Conservation (phyloP, 2,329 filamentous ascomycete species). For the Neobulgaria alba region DNA sequence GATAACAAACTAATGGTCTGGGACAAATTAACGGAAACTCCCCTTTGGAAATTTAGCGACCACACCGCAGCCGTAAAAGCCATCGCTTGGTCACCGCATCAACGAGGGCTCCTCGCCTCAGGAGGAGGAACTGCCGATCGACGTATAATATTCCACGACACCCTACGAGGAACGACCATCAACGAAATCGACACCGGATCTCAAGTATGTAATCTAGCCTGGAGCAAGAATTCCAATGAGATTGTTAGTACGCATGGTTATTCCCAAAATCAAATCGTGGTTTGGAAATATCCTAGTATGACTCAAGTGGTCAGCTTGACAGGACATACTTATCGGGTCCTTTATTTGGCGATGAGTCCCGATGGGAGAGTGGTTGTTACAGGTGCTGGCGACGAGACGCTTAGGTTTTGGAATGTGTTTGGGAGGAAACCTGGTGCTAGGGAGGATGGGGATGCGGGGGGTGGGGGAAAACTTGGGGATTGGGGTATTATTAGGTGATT, state of each 20-base stretch:
- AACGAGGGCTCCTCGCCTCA: constrained; percentile 86
- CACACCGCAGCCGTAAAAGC: constrained; percentile 96
- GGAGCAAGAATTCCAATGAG: constrained; percentile 96
- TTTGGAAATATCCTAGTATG: constrained; percentile 99
- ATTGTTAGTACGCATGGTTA: constrained; percentile 96
- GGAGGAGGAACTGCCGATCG: constrained; percentile 93
- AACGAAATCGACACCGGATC: constrained; percentile 94
- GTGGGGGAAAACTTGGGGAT: constrained; percentile 56
- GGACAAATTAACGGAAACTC: constrained; percentile 91
- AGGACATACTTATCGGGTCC: constrained; percentile 90
- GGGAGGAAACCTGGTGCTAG: constrained; percentile 66
- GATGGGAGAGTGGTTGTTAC: constrained; percentile 92
- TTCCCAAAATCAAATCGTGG: constrained; percentile 95
- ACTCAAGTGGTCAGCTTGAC: constrained; percentile 91
- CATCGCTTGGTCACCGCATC: constrained; percentile 95
- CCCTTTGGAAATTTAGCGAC: constrained; percentile 87
- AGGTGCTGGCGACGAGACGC: constrained; percentile 89
- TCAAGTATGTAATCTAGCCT: constrained; percentile 97
- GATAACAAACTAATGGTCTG: constrained; percentile 99
- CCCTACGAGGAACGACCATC: constrained; percentile 67
- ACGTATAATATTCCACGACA: constrained; percentile 98
- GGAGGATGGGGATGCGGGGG: constrained; percentile 56
- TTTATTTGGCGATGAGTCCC: constrained; percentile 96
- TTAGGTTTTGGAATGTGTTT: constrained; percentile 96
- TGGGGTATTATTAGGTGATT: constrained; percentile 75